A percentile compares a stretch with the other conserved stretches of the same genome.
Conservation (phyloP, 495 filamentous ascomycete species). For the Saxophila tyrrhenica region DNA sequence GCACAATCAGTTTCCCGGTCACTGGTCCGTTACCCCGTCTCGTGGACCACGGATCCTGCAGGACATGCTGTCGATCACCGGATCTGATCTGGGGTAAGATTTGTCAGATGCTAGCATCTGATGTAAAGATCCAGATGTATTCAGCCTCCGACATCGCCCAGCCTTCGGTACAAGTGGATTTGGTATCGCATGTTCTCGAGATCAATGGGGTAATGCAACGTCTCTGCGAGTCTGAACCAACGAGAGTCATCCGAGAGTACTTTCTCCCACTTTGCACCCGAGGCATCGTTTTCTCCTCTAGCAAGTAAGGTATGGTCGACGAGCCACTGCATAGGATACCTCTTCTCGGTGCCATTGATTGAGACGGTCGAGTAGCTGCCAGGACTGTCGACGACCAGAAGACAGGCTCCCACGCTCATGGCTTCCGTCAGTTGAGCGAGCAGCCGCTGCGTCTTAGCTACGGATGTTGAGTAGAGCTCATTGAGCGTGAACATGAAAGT, state of each 20-base stretch:
- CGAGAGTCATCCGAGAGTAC: slow-evolving; percentile 58
- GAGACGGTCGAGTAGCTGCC: slow-evolving; percentile 78
- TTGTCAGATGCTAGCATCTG: too few species aligned
- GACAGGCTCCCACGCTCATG: slow-evolving; percentile 46
- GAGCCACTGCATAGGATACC: slow-evolving; percentile 89
- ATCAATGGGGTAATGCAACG: slow-evolving; percentile 65
- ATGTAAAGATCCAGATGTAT: too few species aligned
- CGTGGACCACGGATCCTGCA: too few species aligned
- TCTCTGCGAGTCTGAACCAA: slow-evolving; percentile 68
- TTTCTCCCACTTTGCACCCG: slow-evolving; percentile 50
- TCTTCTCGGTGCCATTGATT: slow-evolving; percentile 46
- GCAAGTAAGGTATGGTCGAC: slow-evolving; percentile 69
- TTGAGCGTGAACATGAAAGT: slow-evolving; percentile 95
- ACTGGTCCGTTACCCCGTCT: too few species aligned
- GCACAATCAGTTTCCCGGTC: too few species aligned
- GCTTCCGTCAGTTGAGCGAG: slow-evolving; percentile 51
- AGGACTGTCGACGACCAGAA: slow-evolving; percentile 86
- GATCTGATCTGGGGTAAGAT: too few species aligned
- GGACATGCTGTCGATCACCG: too few species aligned
- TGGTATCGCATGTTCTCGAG: slow-evolving; percentile 95
- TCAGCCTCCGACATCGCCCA: background rate
- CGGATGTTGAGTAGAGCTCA: slow-evolving; percentile 74
- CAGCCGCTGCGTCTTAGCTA: slow-evolving; percentile 61
- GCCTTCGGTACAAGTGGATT: slow-evolving; percentile 57
- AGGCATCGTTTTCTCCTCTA: background rate